Evolutionary conservation across 2,329 filamentous ascomycete genomes (phyloP), one percentile per base, ranked within the genome.

Genomic region (Cryphonectria japonica): DNA sequence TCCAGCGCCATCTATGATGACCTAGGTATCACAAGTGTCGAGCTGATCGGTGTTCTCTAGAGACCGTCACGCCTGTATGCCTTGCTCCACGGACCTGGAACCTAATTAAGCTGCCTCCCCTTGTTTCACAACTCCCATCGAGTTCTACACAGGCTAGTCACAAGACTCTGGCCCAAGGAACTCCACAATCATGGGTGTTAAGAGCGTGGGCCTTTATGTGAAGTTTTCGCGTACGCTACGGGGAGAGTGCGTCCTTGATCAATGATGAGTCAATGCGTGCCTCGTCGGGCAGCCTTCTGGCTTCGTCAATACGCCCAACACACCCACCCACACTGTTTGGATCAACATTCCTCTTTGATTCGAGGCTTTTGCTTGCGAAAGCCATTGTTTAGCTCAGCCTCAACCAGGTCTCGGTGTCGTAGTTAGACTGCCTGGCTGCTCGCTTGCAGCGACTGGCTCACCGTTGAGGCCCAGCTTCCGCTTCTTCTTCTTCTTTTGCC

Each of bases 401-500:
- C 68, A 75, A 0, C 66, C 73, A 46, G 84, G 84, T 52, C 83
- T 85, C 0, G 90, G 89, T 1, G 89, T 92, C 1, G 87, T 89
- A 1, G 87, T 85, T 0, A 86, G 86, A 74, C 89, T 89, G 3
- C 85, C 87, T 1, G 87, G 89, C 67, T 87, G 87, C 75, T 88
- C 86, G 41, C 71, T 72, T 22, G 66, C 22, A 43, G 61, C 66
- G n/a, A 84, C 78, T 2, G 81, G 80, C 52, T 80, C 80, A 3
- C 87, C 87, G 62, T 89, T 88, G 65, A 84, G 79, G 39, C 77
- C 78, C 64, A 78, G 73, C 78, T 85, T 82, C 78, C 86, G 89
- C 87, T 91, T 94, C 85, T 92, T 94, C 80, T 92, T 94, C 80
- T 91, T 93, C 83, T 91, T 94, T 77, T 86, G 90, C 67, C 87